Base-by-base conservation (phyloP, 495 filamentous ascomycete species). In the Penicillium atrosanguineum region DNA sequence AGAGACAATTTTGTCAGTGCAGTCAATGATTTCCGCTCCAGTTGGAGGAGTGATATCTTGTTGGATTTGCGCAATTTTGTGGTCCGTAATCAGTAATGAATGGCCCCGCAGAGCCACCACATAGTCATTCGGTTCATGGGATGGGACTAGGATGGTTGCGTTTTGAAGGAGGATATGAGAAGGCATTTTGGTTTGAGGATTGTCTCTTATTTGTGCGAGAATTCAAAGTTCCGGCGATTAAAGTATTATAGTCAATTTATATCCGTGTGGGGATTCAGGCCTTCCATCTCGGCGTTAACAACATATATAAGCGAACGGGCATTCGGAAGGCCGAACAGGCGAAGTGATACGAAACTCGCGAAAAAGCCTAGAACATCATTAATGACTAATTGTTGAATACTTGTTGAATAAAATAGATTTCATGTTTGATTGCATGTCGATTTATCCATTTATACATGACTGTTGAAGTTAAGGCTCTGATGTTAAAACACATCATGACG, bases 1-100 rank as follows among this genome's bases (percentile, higher is more conserved):
- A 1, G 73, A 74, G 26, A 85, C 65, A 29, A 85, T 81, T 62
- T 81, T 82, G 54, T 71, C 68, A 0, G 69, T 78, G 44, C 74
- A 80, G 57, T 84, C 78, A 15, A 86, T 69, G 29, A 78, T 48
- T 44, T 74, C 51, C 1, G 67, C 56, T 15, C 54, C 55, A 1
- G 40, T 19, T 4, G 53, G 38, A 1, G 59, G 29, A 4, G 44
- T 51, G 11, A 72, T 53, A 9, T 68, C 12, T 19, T 29, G 23
- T 1, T 37, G 53, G 29, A 69, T 65, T 26, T 60, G 53, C 1
- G 56, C 29, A 46, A 72, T 73, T 28, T 59, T 63, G 50, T 57
- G 61, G 34, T 53, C 62, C 38, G 68, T 50, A 41, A 76, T 69
- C 12, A 72, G 54, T 38, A 72, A 48, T 7, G 57, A 55, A 31